A percentile compares a stretch with the other conserved stretches of the same genome.
Evolutionary conservation across 177 flowering plant species (phyloP).

Genomic region (Vitis hybrid): DNA sequence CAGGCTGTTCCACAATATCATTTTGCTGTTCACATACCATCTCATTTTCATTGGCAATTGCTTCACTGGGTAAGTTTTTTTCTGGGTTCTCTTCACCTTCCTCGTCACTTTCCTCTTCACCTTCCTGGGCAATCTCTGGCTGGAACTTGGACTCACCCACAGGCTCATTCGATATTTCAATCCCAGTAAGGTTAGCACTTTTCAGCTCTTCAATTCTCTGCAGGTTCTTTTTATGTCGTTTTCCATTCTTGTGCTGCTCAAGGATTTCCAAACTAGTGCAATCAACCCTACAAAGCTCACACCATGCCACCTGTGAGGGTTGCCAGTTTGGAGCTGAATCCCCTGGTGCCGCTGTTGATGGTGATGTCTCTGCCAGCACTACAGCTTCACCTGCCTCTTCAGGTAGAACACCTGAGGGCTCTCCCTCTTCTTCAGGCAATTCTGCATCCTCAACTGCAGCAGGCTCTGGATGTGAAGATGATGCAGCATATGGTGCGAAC

Average conservation of each 20-base stretch:
- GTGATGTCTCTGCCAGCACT: too few relatives aligned
- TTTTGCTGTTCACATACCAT: constrained; percentile 20
- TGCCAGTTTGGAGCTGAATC: constrained; percentile 8
- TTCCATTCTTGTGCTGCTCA: constrained; percentile 68
- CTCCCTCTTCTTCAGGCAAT: background rate
- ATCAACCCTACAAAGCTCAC: constrained; percentile 70
- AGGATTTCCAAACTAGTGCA: constrained; percentile 60
- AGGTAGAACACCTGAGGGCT: background rate
- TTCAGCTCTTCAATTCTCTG: constrained; percentile 34
- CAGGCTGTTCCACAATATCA: constrained; percentile 10
- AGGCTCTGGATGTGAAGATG: constrained; percentile 15
- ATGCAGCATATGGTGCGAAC: constrained; percentile 11
- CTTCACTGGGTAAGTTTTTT: constrained; percentile 13
- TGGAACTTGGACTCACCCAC: constrained; percentile 16
- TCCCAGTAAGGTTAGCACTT: constrained; percentile 22
- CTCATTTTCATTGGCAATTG: constrained; percentile 9
- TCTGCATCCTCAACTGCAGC: constrained; percentile 8
- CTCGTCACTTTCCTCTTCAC: constrained; percentile 9
- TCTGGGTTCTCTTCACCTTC: constrained; percentile 8
- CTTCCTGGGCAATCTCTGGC: constrained; percentile 6
- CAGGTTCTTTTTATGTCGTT: constrained; percentile 58
- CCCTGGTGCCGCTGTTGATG: too few relatives aligned
- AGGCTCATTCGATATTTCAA: constrained; percentile 20
- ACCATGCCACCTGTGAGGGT: constrained; percentile 42
- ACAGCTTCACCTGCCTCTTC: constrained; percentile 6